These are phyloP conservation scores for Paraglomus occultum DNA, from an alignment of 192 early-diverging fungal species.

Conservation along the genomic window DNA sequence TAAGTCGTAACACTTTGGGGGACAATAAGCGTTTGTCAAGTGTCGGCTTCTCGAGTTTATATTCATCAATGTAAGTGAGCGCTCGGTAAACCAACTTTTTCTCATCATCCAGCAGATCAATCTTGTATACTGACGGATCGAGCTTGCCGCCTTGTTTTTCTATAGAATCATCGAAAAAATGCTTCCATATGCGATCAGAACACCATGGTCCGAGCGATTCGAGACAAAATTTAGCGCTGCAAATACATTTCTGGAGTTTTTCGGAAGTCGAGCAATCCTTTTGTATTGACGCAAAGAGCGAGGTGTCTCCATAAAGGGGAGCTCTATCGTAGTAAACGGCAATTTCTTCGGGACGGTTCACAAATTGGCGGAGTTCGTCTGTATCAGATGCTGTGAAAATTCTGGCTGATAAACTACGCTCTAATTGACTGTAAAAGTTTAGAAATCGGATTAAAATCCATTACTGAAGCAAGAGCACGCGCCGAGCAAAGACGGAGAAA, in stretches of 20 bases:
- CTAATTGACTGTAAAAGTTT: slow-evolving; percentile 43
- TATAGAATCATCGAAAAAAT: slow-evolving; percentile 43
- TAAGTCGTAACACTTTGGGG: slow-evolving; percentile 68
- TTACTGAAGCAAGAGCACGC: slow-evolving; percentile 8
- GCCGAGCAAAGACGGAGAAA: too few relatives aligned
- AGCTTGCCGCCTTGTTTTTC: slow-evolving; percentile 33
- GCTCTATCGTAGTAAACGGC: slow-evolving; percentile 50
- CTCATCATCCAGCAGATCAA: slow-evolving; percentile 25
- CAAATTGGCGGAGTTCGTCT: slow-evolving; percentile 29
- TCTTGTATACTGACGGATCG: neutral
- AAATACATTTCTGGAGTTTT: slow-evolving; percentile 45
- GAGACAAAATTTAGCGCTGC: slow-evolving; percentile 41
- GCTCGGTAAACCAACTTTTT: slow-evolving; percentile 28
- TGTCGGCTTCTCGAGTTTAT: slow-evolving; percentile 33
- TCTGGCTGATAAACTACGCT: slow-evolving; percentile 50
- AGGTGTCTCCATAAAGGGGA: slow-evolving; percentile 43
- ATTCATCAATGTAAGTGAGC: slow-evolving; percentile 26
- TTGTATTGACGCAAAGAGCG: slow-evolving; percentile 39
- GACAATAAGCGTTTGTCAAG: slow-evolving; percentile 44
- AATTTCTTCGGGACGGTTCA: slow-evolving; percentile 47
- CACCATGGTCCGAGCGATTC: slow-evolving; percentile 76
- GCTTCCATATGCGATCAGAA: slow-evolving; percentile 67
- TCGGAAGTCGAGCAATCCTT: slow-evolving; percentile 35
- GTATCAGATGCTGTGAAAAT: slow-evolving; percentile 56
- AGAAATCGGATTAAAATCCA: neutral